A percentile compares a stretch with the other conserved stretches of the same genome.
phyloP scores from a whole-genome alignment of 2,329 filamentous ascomycete genomes.

The Aaosphaeria arxii region DNA sequence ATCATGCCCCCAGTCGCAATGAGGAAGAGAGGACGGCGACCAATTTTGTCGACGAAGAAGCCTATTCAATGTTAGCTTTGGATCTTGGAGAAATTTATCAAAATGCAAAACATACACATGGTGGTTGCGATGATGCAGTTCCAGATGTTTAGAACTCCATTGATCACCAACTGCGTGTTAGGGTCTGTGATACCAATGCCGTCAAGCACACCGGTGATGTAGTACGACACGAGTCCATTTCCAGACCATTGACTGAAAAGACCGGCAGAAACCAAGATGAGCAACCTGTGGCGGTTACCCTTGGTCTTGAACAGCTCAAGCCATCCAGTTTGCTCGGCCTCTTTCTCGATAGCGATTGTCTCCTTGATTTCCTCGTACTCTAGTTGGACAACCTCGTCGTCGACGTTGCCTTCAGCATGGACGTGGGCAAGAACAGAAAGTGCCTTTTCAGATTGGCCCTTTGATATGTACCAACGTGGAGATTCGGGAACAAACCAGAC shows the following conservation, averaged over 20 bases:
- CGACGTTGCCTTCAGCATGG: constrained; percentile 56
- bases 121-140: constrained; percentile 56
- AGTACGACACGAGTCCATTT: constrained; percentile 33
- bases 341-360: constrained; percentile 47
- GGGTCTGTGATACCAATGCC: constrained; percentile 33
- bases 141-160: constrained; percentile 57
- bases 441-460: constrained; percentile 59
- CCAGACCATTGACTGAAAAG: constrained; percentile 56
- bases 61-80: constrained; percentile 11
- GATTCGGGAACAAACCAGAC: constrained; percentile 53
- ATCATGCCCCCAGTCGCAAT: constrained; percentile 30
- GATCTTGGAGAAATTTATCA: background rate
- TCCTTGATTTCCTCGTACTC: constrained; percentile 52
- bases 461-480: constrained; percentile 62
- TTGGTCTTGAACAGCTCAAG: constrained; percentile 45
- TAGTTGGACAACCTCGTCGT: constrained; percentile 38
- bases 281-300: constrained; percentile 54
- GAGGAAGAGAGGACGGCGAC: constrained; percentile 32
- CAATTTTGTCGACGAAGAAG: constrained; percentile 29
- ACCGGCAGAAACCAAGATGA: constrained; percentile 54
- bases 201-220: constrained; percentile 21
- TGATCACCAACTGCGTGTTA: constrained; percentile 41
- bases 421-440: constrained; percentile 57
- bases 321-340: constrained; percentile 45
- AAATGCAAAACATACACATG: constrained; percentile 39